Conservation (phyloP, 331 rosid genomes). For the Prunus yedoensis region DNA sequence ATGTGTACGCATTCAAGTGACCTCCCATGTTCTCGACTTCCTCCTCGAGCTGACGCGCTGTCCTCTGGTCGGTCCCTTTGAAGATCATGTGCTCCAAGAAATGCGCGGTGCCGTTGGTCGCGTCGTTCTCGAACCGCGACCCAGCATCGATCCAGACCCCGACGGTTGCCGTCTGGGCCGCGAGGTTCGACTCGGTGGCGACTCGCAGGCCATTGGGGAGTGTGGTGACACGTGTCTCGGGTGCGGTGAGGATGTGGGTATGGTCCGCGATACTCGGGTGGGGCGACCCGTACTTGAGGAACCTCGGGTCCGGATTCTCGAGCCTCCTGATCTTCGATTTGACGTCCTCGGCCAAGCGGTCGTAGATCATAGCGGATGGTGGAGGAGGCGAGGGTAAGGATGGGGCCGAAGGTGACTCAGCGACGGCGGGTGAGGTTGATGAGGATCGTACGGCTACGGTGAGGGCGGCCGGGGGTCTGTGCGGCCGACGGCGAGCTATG, state of each 20-base stretch:
- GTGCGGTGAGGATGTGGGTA: constrained; percentile 67
- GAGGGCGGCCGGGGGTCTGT: constrained; percentile 20
- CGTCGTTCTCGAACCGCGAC: constrained; percentile 83
- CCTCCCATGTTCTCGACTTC: constrained; percentile 97
- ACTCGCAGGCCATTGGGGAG: constrained; percentile 80
- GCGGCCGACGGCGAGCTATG: constrained; percentile 56
- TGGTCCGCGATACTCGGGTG: constrained; percentile 55
- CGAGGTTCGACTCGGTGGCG: constrained; percentile 75
- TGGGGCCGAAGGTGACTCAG: constrained; percentile 33
- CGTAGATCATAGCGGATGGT: constrained; percentile 80
- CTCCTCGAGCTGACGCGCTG: constrained; percentile 63
- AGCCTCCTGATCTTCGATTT: constrained; percentile 62
- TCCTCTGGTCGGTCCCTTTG: constrained; percentile 71
- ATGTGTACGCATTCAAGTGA: constrained; percentile 82
- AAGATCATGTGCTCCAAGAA: constrained; percentile 91
- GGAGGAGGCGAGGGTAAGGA: constrained; percentile 61
- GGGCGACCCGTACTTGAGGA: constrained; percentile 89
- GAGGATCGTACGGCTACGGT: constrained; percentile 42
- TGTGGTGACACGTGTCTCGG: constrained; percentile 75
- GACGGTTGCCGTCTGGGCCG: constrained; percentile 61
- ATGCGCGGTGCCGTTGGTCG: constrained; percentile 83
- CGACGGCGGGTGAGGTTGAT: constrained; percentile 51
- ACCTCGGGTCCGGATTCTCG: constrained; percentile 76
- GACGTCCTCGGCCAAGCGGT: constrained; percentile 69
- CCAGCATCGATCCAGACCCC: constrained; percentile 92